These are phyloP conservation scores for Ustulina deusta DNA, from an alignment of 2,329 filamentous ascomycete genomes.

Conservation along the genomic window DNA sequence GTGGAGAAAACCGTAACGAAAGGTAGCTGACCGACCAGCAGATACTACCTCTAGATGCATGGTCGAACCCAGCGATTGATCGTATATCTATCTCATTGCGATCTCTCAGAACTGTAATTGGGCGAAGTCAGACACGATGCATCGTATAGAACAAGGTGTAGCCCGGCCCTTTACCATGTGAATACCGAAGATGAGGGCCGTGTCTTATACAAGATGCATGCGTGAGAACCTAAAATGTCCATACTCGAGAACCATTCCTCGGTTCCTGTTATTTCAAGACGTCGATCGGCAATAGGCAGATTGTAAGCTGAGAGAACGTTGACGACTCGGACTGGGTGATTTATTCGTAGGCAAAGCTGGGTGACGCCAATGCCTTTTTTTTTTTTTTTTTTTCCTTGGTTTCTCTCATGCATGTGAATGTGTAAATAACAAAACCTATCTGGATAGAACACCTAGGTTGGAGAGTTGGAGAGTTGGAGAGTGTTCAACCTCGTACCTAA, in stretches of 20 bases:
- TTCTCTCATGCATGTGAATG: too few species aligned
- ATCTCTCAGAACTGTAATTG: not conserved
- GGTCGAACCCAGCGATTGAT: not conserved
- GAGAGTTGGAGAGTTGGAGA: too few species aligned
- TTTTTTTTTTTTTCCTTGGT: too few species aligned
- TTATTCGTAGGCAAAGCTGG: not conserved
- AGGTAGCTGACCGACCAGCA: not conserved
- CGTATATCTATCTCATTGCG: not conserved
- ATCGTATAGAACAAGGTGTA: not conserved
- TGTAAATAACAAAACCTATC: too few species aligned
- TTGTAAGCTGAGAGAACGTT: not conserved
- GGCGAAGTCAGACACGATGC: not conserved
- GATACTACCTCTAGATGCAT: not conserved
- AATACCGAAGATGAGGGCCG: not conserved
- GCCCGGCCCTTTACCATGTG: not conserved
- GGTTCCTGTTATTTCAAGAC: not conserved
- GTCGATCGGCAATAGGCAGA: not conserved
- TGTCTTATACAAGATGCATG: not conserved
- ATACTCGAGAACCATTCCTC: too few species aligned
- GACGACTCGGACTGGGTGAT: not conserved
- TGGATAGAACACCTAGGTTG: too few species aligned
- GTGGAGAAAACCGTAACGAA: not conserved
- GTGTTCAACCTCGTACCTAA: too few species aligned
- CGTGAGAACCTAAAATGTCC: too few species aligned
- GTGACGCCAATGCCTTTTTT: too few species aligned